These are phyloP conservation scores for Calocera cornea DNA, from an alignment of 768 basidiomycete genomes.

Conservation along the genomic window DNA sequence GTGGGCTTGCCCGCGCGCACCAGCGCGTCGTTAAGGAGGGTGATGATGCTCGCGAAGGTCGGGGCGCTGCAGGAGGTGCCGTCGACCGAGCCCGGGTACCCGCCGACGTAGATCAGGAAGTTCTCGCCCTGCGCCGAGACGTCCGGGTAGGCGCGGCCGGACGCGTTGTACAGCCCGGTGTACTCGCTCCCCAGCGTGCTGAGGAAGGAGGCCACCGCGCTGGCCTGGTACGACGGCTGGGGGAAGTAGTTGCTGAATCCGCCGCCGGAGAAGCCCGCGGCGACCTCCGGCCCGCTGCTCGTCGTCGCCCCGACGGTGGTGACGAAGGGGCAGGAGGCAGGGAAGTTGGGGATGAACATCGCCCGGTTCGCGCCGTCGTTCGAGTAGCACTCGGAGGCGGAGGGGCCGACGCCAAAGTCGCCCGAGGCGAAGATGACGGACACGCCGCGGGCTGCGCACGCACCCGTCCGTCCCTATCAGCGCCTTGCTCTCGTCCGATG, in stretches of 20 bases:
- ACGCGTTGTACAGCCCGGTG: constrained; percentile 19
- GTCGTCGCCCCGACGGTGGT: constrained; percentile 28
- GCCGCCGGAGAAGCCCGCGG: constrained; percentile 25
- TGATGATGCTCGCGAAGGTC: constrained; percentile 24
- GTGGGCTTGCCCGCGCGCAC: constrained; percentile 19
- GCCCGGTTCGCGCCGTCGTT: neutral
- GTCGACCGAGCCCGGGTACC: constrained; percentile 15
- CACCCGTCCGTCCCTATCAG: neutral
- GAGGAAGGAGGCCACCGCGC: constrained; percentile 29
- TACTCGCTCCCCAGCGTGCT: constrained; percentile 21
- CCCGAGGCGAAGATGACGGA: constrained; percentile 31
- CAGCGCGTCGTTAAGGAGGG: constrained; percentile 25
- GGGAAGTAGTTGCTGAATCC: constrained; percentile 28
- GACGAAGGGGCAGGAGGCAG: constrained; percentile 27
- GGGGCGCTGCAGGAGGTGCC: constrained; percentile 27
- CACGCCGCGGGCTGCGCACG: constrained; percentile 20
- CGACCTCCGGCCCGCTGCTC: constrained; percentile 21
- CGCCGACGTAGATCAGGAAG: constrained; percentile 20
- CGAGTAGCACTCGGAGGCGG: neutral
- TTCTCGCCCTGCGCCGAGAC: constrained; percentile 18
- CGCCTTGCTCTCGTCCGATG: neutral
- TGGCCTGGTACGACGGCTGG: constrained; percentile 27
- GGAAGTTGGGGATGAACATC: constrained; percentile 27
- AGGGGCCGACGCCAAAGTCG: constrained; percentile 25
- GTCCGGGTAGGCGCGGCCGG: constrained; percentile 17